phyloP scores from a whole-genome alignment of 2,329 filamentous ascomycete species.

The Aspergillus proliferans region DNA sequence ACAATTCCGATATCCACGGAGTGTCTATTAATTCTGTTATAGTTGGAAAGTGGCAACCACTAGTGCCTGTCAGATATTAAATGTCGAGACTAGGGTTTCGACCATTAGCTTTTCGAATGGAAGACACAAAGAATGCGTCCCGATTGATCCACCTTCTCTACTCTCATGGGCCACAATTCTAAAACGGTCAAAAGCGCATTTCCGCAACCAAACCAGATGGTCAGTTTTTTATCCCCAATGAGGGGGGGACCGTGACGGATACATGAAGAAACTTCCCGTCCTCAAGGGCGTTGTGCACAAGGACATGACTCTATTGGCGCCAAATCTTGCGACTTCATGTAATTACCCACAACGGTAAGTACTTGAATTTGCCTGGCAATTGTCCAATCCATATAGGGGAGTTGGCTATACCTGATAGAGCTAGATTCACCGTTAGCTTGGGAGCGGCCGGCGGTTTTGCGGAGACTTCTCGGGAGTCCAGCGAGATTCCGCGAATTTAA shows the following conservation, averaged over 20 bases:
- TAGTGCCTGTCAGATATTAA: not conserved
- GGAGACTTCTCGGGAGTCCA: not conserved
- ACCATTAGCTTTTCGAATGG: not conserved
- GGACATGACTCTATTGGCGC: not conserved
- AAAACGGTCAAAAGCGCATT: too few species aligned
- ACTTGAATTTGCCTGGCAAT: not conserved
- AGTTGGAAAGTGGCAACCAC: not conserved
- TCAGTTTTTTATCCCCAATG: not conserved
- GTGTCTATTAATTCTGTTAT: not conserved
- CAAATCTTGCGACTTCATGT: not conserved
- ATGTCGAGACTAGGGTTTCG: not conserved
- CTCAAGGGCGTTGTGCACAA: not conserved
- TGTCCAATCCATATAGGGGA: not conserved
- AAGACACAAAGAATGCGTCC: not conserved
- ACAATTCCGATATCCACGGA: not conserved
- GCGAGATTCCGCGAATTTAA: not conserved
- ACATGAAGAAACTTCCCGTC: not conserved
- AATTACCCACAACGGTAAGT: too few species aligned
- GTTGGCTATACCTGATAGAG: not conserved
- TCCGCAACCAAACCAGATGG: not conserved
- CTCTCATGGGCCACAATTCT: not conserved
- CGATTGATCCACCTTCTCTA: not conserved
- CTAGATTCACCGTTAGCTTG: not conserved
- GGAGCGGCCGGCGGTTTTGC: not conserved
- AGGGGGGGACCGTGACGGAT: not conserved